Percentiles rank a stretch among this genome's conserved stretches.
phyloP scores from a whole-genome alignment of 257 asterid species.

The Salvia splendens region DNA sequence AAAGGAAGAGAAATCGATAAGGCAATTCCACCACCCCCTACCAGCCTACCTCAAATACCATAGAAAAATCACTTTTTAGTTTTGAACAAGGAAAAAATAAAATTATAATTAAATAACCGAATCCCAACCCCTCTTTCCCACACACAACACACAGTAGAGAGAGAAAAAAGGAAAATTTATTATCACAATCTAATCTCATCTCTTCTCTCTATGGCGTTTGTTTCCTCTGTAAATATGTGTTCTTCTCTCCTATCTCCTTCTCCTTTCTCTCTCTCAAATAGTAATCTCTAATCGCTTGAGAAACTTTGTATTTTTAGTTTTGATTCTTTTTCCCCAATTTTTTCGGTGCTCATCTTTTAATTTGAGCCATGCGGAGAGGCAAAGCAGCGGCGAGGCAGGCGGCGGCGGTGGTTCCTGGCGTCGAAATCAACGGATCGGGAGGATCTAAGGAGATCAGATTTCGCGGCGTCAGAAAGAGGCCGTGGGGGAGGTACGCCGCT shows the following conservation, averaged over 20 bases:
- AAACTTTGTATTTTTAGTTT: not conserved
- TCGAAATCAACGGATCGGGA: conserved; percentile 42
- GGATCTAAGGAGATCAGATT: conserved; percentile 49
- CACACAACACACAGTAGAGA: conserved; percentile 41
- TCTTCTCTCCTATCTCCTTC: not conserved
- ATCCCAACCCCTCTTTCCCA: conserved; percentile 26
- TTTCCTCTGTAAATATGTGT: conserved; percentile 39
- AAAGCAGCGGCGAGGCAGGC: conserved; percentile 40
- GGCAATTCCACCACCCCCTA: no score
- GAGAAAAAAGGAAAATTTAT: conserved; percentile 23
- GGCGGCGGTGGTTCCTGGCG: conserved; percentile 30
- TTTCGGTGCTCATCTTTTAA: conserved; percentile 13
- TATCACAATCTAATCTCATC: conserved; percentile 12
- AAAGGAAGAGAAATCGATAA: no score
- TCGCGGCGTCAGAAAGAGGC: conserved; percentile 53
- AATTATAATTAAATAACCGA: not conserved
- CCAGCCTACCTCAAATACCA: no score
- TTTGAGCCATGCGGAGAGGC: conserved; percentile 43
- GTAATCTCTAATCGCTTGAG: not conserved
- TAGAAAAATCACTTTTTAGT: no score
- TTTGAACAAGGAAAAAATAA: no score
- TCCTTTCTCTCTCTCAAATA: conserved; percentile 19
- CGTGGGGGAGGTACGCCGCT: conserved; percentile 59
- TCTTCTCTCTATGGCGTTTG: conserved; percentile 30
- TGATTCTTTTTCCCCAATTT: not conserved